phyloP scores from a whole-genome alignment of 306 rosid species.

The Trifolium fragiferum region DNA sequence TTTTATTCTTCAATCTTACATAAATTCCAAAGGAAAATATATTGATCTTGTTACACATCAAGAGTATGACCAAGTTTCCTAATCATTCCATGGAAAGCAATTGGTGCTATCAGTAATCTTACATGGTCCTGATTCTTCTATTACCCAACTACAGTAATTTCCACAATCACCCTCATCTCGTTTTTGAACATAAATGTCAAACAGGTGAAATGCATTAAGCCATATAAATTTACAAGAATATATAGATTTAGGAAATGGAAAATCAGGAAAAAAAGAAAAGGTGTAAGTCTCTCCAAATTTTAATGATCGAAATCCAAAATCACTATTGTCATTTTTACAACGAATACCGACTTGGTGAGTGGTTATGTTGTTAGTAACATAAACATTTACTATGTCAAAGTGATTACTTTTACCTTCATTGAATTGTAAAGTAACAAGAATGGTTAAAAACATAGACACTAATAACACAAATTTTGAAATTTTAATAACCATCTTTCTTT shows the following conservation, averaged over 20 bases:
- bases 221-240: background rate
- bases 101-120: no score
- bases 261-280: background rate
- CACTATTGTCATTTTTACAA: background rate
- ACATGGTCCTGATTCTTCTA: background rate
- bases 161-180: background rate
- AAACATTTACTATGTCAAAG: no score
- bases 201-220: background rate
- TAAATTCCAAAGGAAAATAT: background rate
- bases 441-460: no score
- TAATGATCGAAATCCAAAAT: background rate
- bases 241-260: background rate
- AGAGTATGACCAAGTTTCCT: background rate
- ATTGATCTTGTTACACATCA: background rate
- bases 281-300: background rate
- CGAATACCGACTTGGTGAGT: background rate
- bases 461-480: no score
- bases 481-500: no score
- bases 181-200: slow-evolving; percentile 14
- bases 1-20: background rate
- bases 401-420: no score
- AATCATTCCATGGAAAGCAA: background rate
- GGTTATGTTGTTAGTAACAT: background rate
- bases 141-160: background rate
- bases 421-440: no score